These are phyloP conservation scores for Phytophthora kernoviae DNA, from an alignment of 352 stramenopile genomes.

Conservation along the genomic window DNA sequence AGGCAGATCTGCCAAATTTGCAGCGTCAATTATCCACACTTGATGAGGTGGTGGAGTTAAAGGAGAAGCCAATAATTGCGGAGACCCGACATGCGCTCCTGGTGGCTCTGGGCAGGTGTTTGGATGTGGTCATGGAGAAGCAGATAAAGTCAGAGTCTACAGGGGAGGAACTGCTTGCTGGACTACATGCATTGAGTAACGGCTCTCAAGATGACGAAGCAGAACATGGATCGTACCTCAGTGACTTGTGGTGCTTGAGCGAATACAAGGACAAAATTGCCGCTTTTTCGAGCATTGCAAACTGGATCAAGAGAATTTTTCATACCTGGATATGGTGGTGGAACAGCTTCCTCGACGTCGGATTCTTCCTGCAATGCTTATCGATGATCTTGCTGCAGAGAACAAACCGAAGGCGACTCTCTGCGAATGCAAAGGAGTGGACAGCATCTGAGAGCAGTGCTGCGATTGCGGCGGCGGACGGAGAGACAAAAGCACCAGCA, in stretches of 20 bases:
- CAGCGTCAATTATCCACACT: conserved; percentile 51
- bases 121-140: conserved; percentile 47
- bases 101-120: conserved; percentile 24
- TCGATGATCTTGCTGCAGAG: conserved; percentile 25
- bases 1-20: conserved; percentile 51
- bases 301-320: conserved; percentile 62
- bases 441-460: conserved; percentile 4
- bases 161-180: conserved; percentile 55
- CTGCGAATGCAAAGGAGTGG: conserved; percentile 21
- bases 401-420: conserved; percentile 9
- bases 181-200: conserved; percentile 68
- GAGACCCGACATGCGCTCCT: conserved; percentile 55
- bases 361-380: conserved; percentile 20
- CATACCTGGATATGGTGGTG: conserved; percentile 77
- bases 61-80: conserved; percentile 43
- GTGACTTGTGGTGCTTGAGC: conserved; percentile 72
- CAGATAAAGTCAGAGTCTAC: conserved; percentile 10
- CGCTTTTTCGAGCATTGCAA: conserved; percentile 57
- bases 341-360: conserved; percentile 61
- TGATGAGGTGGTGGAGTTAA: conserved; percentile 37
- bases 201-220: conserved; percentile 48
- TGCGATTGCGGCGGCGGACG: neutral
- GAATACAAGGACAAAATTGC: conserved; percentile 67
- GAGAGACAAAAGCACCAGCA: conserved; percentile 20
- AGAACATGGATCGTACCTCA: conserved; percentile 74